Conservation (phyloP, 495 filamentous ascomycete genomes). For the Patellaria atrata region DNA sequence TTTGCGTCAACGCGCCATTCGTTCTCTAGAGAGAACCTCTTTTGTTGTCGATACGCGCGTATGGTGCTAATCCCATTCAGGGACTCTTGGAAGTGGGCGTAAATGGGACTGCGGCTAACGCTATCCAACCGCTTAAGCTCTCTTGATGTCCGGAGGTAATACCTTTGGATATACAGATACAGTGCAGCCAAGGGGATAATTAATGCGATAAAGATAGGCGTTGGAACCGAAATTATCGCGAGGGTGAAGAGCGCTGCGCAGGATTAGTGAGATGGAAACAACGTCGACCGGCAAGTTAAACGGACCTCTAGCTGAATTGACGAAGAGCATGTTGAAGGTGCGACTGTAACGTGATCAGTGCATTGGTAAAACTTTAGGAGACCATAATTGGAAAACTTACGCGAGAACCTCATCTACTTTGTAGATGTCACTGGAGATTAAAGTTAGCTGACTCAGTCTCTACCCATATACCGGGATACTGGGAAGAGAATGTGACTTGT, state of each 20-base stretch:
- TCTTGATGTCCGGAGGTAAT: conserved; percentile 90
- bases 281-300: background rate
- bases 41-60: conserved; percentile 81
- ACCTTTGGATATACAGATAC: conserved; percentile 90
- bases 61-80: conserved; percentile 94
- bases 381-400: conserved; percentile 21
- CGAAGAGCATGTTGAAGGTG: conserved; percentile 52
- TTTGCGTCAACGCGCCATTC: conserved; percentile 98
- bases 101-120: conserved; percentile 88
- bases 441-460: conserved; percentile 7
- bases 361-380: background rate
- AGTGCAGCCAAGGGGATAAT: conserved; percentile 67
- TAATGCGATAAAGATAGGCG: conserved; percentile 65
- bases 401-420: conserved; percentile 90
- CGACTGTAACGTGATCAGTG: conserved; percentile 21
- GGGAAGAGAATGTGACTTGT: too few species aligned
- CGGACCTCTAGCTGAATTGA: conserved; percentile 66
- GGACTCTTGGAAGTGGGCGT: conserved; percentile 96
- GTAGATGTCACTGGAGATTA: conserved; percentile 64
- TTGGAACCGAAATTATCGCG: conserved; percentile 64
- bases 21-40: conserved; percentile 80
- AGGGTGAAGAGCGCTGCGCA: conserved; percentile 53
- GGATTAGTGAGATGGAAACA: conserved; percentile 5
- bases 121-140: conserved; percentile 95
- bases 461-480: too few species aligned